These are phyloP conservation scores for Lentithecium fluviatile DNA, from an alignment of 495 filamentous ascomycete genomes.

Conservation along the genomic window DNA sequence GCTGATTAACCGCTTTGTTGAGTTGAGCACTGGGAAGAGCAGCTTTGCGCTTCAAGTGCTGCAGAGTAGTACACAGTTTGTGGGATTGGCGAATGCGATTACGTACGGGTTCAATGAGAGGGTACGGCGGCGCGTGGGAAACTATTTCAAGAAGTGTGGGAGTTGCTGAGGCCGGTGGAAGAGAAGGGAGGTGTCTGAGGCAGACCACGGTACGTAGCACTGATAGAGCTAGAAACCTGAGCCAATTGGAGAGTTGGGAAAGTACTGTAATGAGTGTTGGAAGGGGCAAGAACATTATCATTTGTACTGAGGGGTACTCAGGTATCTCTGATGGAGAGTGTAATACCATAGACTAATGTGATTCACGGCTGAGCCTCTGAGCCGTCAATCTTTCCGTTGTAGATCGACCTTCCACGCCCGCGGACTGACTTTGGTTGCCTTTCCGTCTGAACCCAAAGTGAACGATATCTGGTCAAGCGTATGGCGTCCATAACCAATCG, in stretches of 20 bases:
- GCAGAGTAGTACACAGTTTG: conserved; percentile 5
- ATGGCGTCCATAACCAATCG: neutral
- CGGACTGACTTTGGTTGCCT: neutral
- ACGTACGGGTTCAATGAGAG: conserved; percentile 7
- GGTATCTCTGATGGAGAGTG: too few species aligned
- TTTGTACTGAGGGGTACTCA: too few species aligned
- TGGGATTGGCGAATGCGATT: conserved; percentile 5
- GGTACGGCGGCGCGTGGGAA: neutral
- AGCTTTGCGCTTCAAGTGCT: neutral
- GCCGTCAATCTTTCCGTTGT: neutral
- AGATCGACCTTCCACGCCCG: neutral
- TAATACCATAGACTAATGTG: too few species aligned
- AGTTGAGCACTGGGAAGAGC: neutral
- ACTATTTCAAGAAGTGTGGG: neutral
- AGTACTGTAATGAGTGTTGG: too few species aligned
- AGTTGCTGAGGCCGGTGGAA: too few species aligned
- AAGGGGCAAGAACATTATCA: too few species aligned
- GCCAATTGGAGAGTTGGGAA: too few species aligned
- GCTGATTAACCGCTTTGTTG: neutral
- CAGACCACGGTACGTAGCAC: too few species aligned
- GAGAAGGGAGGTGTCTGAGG: too few species aligned
- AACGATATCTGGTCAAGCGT: neutral
- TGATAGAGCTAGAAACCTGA: too few species aligned
- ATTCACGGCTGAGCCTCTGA: neutral
- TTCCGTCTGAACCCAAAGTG: neutral